Base-by-base conservation (phyloP, 495 filamentous ascomycete genomes). In the Penicillium antarcticum region DNA sequence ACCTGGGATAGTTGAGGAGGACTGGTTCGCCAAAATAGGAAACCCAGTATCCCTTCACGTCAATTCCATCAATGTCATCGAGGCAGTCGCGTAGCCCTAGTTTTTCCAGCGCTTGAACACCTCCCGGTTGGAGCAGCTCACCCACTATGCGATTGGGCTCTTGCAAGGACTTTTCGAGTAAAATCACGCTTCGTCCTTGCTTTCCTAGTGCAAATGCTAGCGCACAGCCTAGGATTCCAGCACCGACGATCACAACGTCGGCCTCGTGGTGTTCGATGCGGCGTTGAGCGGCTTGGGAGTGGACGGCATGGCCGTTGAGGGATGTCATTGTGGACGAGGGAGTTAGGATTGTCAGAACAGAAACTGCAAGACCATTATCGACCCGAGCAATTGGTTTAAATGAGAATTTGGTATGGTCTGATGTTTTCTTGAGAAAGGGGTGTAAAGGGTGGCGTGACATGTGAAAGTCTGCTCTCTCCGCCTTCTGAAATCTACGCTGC, bases 121-220 rank as follows among this genome's bases (percentile, higher is more conserved):
- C 94, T 26, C 94, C 94, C 4, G 94, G 94, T 67, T 98, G 94
- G 62, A 98, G 72, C 51, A 98, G 71, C 74, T 98, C 94, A 47
- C 94, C 94, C 17, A 98, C 92, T 60, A 98, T 98, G 48, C 94
- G 85, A 74, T 97, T 90, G 11, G 94, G 94, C 73, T 97, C 89
- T 70, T 92, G 91, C 66, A 96, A 74, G 68, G 86, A 92, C 55
- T 78, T 77, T 70, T 98, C 94, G 17, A 98, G 80, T 42, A 98
- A 73, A n/a, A 96, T 80, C 13, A 98, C 91, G 63, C 86, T 92
- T 32, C 94, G 84, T 11, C 91, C 91, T 68, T 97, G 95, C 33
- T 92, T 80, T 24, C 91, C 86, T 40, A 87, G 81, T 5, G 95
- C 84, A n/a, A 91, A 77, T 5, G 95, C 91, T 56, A 91, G 73